Evolutionary conservation across 2,329 filamentous ascomycete genomes (phyloP).

Genomic region (Cercospora sp.): DNA sequence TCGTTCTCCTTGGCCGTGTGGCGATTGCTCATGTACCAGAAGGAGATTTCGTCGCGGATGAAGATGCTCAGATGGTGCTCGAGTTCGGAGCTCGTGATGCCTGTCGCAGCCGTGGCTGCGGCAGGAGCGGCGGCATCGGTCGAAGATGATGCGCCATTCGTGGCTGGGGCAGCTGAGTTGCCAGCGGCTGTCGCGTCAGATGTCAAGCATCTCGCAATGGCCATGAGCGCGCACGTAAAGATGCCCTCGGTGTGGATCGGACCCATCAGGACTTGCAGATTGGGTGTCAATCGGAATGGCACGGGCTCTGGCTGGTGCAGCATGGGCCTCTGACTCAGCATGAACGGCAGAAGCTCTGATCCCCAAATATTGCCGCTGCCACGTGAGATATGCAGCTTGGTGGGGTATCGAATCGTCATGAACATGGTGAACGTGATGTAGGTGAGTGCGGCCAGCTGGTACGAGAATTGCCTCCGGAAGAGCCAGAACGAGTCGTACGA

Average conservation of each 20-base stretch:
- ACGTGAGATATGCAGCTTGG: conserved; percentile 90
- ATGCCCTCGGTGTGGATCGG: conserved; percentile 94
- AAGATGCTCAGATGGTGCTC: conserved; percentile 93
- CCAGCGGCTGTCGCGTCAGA: conserved; percentile 58
- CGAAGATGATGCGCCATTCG: conserved; percentile 43
- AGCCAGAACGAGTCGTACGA: conserved; percentile 95
- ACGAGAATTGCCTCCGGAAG: conserved; percentile 94
- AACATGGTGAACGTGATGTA: conserved; percentile 99
- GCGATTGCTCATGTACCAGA: conserved; percentile 86
- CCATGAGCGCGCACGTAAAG: conserved; percentile 93
- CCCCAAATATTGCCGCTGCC: conserved; percentile 93
- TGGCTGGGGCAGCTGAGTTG: conserved; percentile 18
- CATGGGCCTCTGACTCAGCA: conserved; percentile 79
- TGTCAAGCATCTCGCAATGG: conserved; percentile 88
- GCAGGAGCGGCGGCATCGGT: conserved; percentile 14
- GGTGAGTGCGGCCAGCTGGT: conserved; percentile 89
- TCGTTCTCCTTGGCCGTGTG: conserved; percentile 64
- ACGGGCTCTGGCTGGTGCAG: conserved; percentile 96
- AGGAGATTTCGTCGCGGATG: conserved; percentile 96
- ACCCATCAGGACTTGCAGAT: conserved; percentile 93
- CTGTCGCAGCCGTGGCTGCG: conserved; percentile 25
- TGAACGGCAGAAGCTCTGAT: conserved; percentile 86
- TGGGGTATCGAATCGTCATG: conserved; percentile 93
- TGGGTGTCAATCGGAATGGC: conserved; percentile 94
- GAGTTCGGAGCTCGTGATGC: conserved; percentile 60